Evolutionary conservation across 2,329 filamentous ascomycete genomes (phyloP).

Genomic region (Fusarium siculi): DNA sequence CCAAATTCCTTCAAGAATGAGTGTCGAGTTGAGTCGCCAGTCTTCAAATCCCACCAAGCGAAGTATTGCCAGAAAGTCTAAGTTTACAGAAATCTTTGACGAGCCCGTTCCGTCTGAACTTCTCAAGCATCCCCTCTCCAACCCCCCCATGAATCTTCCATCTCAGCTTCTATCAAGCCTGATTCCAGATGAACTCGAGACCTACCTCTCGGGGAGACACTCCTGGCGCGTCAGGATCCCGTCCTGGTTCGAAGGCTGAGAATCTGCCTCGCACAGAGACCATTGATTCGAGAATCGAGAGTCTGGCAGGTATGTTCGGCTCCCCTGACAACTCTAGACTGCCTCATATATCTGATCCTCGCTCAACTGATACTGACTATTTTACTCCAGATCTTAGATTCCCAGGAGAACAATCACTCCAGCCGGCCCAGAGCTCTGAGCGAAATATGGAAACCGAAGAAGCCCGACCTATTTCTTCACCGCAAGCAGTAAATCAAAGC

Average conservation of each 20-base stretch:
- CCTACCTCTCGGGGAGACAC: neutral
- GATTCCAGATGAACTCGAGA: neutral
- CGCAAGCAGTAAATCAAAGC: neutral
- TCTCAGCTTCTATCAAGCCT: neutral
- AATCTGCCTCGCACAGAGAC: neutral
- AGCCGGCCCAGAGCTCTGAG: neutral
- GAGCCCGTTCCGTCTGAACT: neutral
- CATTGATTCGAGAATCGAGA: neutral
- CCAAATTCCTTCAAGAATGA: neutral
- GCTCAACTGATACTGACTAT: conserved; percentile 6
- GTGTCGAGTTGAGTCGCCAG: neutral
- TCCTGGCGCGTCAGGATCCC: neutral
- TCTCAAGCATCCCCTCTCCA: neutral
- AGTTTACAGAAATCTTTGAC: conserved; percentile 1
- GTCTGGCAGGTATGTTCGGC: neutral
- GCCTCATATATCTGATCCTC: neutral
- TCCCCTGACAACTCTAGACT: neutral
- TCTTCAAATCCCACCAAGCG: too few relatives aligned
- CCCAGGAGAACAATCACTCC: neutral
- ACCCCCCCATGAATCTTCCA: too few relatives aligned
- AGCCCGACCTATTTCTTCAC: neutral
- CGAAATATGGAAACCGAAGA: neutral
- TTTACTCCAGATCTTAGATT: neutral
- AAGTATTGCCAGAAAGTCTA: neutral
- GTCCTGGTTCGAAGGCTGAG: neutral